Base-by-base conservation (phyloP, 345 rosid species). In the Noccaea bulbosa region DNA sequence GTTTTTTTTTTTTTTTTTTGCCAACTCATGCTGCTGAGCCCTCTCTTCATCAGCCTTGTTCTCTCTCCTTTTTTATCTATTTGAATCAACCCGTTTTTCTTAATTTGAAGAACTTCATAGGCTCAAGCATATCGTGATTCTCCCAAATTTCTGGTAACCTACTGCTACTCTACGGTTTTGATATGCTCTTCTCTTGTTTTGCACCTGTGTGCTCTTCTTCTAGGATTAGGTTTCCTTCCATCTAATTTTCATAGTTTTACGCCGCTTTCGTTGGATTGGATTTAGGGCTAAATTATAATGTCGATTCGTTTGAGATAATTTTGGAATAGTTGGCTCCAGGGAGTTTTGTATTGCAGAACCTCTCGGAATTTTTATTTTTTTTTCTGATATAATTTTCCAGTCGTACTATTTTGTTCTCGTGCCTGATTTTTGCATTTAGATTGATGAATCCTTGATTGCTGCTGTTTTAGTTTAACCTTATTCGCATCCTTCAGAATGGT, bases 61-160 rank as follows among this genome's bases (percentile, higher is more conserved):
- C 53, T 17, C 41, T 65, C 54, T 38, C 63, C 38, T 7, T 37
- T 22, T 16, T 5, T 52, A 41, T 77, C 71, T 5, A 51, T 30
- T 35, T 62, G 62, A 43, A 38, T 11, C 34, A 8, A 1, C 65
- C 65, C 22, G 16, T 58, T 50, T 34, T 47, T 47, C 10, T 45
- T 47, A 17, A 22, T 60, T 75, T 52, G 73, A 62, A 62, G 43
- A 77, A 33, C 77, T 79, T 78, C 30, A 16, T 73, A 38, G 69
- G 71, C 74, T 71, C 3, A 65, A 77, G 32, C 78, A 74, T 81
- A 81, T 78, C 82, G 61, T 81, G 81, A 80, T 82, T 79, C 73
- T 7, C 47, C 77, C 57, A 35, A 60, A 54, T 72, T 62, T 58
- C 72, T 52, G 87, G 91, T 83, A 74, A 50, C 17, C 11, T 62